A percentile compares a stretch with the other conserved stretches of the same genome.
Evolutionary conservation across 495 filamentous ascomycete species (phyloP).

Genomic region (Aspergillus nanangensis): DNA sequence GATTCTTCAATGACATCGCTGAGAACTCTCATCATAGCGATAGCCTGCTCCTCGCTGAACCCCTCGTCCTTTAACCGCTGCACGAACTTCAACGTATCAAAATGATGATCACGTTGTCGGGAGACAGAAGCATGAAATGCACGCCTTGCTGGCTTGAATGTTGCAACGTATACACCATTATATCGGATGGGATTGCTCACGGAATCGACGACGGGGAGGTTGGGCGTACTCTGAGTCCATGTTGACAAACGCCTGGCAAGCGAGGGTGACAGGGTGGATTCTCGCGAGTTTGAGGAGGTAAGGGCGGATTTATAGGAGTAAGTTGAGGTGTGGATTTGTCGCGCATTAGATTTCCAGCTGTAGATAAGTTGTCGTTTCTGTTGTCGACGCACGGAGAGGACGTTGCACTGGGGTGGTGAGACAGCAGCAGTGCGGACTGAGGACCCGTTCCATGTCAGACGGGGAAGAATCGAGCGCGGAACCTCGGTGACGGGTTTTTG

Average conservation of each 20-base stretch:
- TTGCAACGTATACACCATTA: constrained; percentile 45
- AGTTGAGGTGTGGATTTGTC: constrained; percentile 16
- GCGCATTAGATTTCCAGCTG: constrained; percentile 19
- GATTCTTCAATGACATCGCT: constrained; percentile 97
- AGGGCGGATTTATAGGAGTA: constrained; percentile 13
- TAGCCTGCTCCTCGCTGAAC: constrained; percentile 91
- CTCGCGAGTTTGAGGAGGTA: constrained; percentile 19
- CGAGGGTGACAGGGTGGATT: constrained; percentile 11
- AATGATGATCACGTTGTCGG: constrained; percentile 78
- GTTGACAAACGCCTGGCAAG: constrained; percentile 19
- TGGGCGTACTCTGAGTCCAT: constrained; percentile 4
- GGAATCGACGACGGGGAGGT: constrained; percentile 12
- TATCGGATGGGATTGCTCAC: constrained; percentile 32
- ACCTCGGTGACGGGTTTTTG: constrained; percentile 36
- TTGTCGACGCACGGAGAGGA: constrained; percentile 20
- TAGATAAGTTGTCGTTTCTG: constrained; percentile 19
- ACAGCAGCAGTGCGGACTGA: constrained; percentile 31
- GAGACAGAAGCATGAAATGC: constrained; percentile 66
- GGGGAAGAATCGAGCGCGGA: constrained; percentile 38
- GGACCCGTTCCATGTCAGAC: constrained; percentile 40
- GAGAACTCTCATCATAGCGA: constrained; percentile 95
- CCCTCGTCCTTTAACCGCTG: constrained; percentile 85
- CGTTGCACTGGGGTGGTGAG: constrained; percentile 24
- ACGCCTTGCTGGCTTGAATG: constrained; percentile 37
- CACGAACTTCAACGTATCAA: constrained; percentile 97